Base-by-base conservation (phyloP, 345 rosid species). In the Draba incana region DNA sequence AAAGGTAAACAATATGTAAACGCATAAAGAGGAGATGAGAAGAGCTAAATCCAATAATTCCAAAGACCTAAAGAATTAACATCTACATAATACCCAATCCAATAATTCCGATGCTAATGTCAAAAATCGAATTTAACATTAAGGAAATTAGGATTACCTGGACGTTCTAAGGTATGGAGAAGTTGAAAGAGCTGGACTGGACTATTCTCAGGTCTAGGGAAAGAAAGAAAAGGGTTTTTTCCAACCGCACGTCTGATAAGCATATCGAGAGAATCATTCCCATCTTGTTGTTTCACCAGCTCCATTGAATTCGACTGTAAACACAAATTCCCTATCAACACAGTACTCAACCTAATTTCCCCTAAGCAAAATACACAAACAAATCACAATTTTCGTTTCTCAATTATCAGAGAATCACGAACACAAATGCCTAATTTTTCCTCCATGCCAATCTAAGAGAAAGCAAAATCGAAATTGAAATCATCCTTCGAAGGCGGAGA, bases 121-220 rank as follows among this genome's bases (percentile, higher is more conserved):
- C 31, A 3, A 1, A 39, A 33, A 66, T 59, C 72, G 44, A 66
- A 66, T n/a, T 30, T n/a, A 57, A 24, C 58, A n/a, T n/a, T n/a
- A n/a, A n/a, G n/a, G n/a, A n/a, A n/a, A 61, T 37, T 6, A 50
- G 10, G 43, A 47, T 80, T 3, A 88, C 97, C 97, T 81, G 83
- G 97, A 62, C 84, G 89, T 63, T 88, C 97, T 60, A 93, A 80
- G 73, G 86, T 89, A 70, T 93, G 86, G 24, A 95, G 92, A 57
- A 92, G 81, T 38, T 92, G 98, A 69, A 95, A 79, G 85, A 86
- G 92, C 80, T 89, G 98, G 27, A 86, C 85, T 4, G 92, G 85
- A 75, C 64, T 88, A 59, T 83, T 88, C n/a, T 79, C 86, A 25
- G 88, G 78, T 81, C 87, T 84, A 7, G 88, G 81, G 81, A 84